A percentile compares a stretch with the other conserved stretches of the same genome.
These are phyloP conservation scores for Cordia subcordata DNA, from an alignment of 257 asterid genomes.

Conservation along the genomic window DNA sequence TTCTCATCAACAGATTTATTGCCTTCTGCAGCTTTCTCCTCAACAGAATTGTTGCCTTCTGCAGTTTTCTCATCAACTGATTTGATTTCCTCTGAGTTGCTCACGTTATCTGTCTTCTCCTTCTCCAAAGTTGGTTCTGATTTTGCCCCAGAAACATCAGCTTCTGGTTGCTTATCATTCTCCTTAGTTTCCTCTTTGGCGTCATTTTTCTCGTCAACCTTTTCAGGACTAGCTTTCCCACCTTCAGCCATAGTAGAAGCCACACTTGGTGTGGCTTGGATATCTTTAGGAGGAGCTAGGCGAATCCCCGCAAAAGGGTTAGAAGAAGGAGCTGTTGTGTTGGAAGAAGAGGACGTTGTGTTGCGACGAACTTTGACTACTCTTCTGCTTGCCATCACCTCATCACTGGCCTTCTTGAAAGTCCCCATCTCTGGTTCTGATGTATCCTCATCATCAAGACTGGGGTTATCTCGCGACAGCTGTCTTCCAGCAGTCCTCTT, in stretches of 20 bases:
- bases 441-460: constrained; percentile 73
- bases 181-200: constrained; percentile 19
- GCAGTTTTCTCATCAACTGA: not conserved
- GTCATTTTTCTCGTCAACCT: constrained; percentile 19
- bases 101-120: constrained; percentile 26
- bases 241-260: constrained; percentile 1
- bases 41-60: constrained; percentile 20
- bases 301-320: constrained; percentile 63
- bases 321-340: constrained; percentile 31
- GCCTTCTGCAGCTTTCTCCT: no score
- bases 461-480: constrained; percentile 80
- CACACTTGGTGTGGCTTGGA: not conserved
- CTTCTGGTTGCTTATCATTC: constrained; percentile 27
- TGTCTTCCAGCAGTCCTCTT: constrained; percentile 89
- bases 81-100: constrained; percentile 20
- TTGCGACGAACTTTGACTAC: constrained; percentile 63
- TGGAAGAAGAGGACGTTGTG: constrained; percentile 23
- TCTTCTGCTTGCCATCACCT: constrained; percentile 55
- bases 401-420: constrained; percentile 55
- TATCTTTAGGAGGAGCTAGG: constrained; percentile 33
- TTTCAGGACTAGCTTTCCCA: constrained; percentile 11
- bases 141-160: constrained; percentile 28
- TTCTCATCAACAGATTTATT: constrained; percentile 14
- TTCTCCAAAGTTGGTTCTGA: constrained; percentile 17
- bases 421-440: constrained; percentile 51